Base-by-base conservation (phyloP, 2,329 filamentous ascomycete genomes). In the Alternaria panax region DNA sequence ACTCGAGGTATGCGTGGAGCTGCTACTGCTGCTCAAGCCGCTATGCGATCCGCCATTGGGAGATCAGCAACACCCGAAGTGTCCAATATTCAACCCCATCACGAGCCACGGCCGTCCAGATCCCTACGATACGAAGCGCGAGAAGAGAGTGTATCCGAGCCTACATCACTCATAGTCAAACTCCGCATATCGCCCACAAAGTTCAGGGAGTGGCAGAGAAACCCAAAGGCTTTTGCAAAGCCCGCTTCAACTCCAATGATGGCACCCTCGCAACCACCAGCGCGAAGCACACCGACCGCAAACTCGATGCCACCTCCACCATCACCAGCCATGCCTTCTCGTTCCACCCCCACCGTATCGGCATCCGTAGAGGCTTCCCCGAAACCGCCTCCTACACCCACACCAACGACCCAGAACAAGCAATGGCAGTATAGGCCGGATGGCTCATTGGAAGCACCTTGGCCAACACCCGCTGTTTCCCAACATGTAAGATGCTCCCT, bases 1-100 rank as follows among this genome's bases (percentile, higher is more conserved):
- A 97, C 93, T 8, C 87, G 94, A 75, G 90, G 90, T 48, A 93
- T 97, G 87, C 89, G 94, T 57, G 93, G 92, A 53, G 94, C 94
- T 16, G 94, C 94, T 16, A 90, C 89, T 25, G 91, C 90, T 42
- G 94, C 94, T 5, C 91, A 94, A 74, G 92, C 92, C 65, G 90
- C 93, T 56, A 94, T 98, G 87, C 82, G 86, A 63, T 90, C 90
- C 34, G 90, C 92, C 64, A 80, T 85, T 45, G 83, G 82, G n/a
- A 89, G 95, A 61, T 97, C 94, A 30, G 92, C 93, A 75, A 98
- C 95, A 0, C 95, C 95, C 3, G 95, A 98, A 76, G 83, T 89
- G 9, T 85, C 83, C 43, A 79, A 83, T 54, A 81, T 85, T 14
- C 71, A 69, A 43, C 64, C 51, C 67, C 88, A 88, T 69, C 87